These are phyloP conservation scores for Lactarius deliciosus DNA, from an alignment of 768 basidiomycete species.

Conservation along the genomic window DNA sequence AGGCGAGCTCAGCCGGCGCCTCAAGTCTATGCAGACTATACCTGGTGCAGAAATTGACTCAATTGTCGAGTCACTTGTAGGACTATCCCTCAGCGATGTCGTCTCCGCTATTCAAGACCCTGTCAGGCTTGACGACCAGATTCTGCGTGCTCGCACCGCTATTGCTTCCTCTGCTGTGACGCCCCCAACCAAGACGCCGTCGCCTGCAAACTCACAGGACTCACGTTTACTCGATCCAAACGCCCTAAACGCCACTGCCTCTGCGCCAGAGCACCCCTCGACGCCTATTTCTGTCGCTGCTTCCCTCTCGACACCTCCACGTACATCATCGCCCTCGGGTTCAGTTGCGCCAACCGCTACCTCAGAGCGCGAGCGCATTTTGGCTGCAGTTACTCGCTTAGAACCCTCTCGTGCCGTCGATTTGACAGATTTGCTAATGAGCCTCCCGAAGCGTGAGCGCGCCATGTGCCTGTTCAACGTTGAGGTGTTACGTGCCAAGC, in stretches of 20 bases:
- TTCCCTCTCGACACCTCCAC: conserved; percentile 75
- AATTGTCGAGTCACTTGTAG: conserved; percentile 72
- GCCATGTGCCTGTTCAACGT: conserved; percentile 89
- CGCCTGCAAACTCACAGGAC: conserved; percentile 64
- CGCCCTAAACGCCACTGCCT: conserved; percentile 69
- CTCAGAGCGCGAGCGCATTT: conserved; percentile 76
- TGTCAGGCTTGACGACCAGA: conserved; percentile 61
- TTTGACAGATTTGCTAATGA: conserved; percentile 79
- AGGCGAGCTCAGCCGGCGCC: conserved; percentile 75
- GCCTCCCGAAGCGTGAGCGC: conserved; percentile 82
- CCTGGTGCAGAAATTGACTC: conserved; percentile 55
- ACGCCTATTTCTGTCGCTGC: conserved; percentile 79
- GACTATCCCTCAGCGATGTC: conserved; percentile 71
- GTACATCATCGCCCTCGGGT: conserved; percentile 75
- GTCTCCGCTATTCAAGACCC: conserved; percentile 74
- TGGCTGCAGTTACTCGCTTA: conserved; percentile 60
- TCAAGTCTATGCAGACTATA: conserved; percentile 58
- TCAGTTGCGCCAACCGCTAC: conserved; percentile 49
- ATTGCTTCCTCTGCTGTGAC: conserved; percentile 37
- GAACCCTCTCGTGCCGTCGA: conserved; percentile 60
- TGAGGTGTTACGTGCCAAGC: conserved; percentile 73
- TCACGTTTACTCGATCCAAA: conserved; percentile 66
- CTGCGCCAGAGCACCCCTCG: conserved; percentile 87
- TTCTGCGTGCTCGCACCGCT: conserved; percentile 40
- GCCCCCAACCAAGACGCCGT: conserved; percentile 52